phyloP scores from a whole-genome alignment of 352 stramenopile species.

The Globisporangium nagaii region DNA sequence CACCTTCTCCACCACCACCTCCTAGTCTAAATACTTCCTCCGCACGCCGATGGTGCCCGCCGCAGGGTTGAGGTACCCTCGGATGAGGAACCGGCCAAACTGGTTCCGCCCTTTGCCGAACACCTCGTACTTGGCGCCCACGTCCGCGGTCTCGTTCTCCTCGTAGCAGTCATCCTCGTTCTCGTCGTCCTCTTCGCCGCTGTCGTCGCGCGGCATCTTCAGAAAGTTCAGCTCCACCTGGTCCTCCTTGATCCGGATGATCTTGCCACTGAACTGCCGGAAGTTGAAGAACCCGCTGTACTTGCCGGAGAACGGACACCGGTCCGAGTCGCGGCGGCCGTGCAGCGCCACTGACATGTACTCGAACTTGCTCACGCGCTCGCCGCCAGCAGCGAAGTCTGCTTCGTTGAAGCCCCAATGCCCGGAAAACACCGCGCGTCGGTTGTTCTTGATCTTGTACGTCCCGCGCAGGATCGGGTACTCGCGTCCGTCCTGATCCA shows the following conservation, averaged over 20 bases:
- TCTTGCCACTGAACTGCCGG: conserved; percentile 55
- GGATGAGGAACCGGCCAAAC: conserved; percentile 65
- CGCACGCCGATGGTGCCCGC: conserved; percentile 43
- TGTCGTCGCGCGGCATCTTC: conserved; percentile 24
- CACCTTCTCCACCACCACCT: background rate
- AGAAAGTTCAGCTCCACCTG: conserved; percentile 65
- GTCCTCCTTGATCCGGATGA: conserved; percentile 54
- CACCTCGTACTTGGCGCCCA: conserved; percentile 38
- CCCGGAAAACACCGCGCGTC: conserved; percentile 44
- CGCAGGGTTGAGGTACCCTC: conserved; percentile 46
- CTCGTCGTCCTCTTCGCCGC: conserved; percentile 18
- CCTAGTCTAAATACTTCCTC: conserved; percentile 48
- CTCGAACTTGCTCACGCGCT: conserved; percentile 55
- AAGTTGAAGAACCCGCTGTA: conserved; percentile 73
- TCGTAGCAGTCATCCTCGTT: conserved; percentile 17
- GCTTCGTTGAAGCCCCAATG: conserved; percentile 63
- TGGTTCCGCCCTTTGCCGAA: conserved; percentile 64
- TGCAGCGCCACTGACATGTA: conserved; percentile 43
- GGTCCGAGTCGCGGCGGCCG: conserved; percentile 28
- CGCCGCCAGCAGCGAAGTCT: conserved; percentile 28
- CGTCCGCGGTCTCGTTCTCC: conserved; percentile 16
- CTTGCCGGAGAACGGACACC: conserved; percentile 54
- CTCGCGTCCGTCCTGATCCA: conserved; percentile 27
- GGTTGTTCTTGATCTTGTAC: conserved; percentile 36
- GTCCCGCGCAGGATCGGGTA: conserved; percentile 51